A percentile compares a stretch with the other conserved stretches of the same genome.
Evolutionary conservation across 805 yeast species (phyloP).

Genomic region (Saturnispora hagleri): DNA sequence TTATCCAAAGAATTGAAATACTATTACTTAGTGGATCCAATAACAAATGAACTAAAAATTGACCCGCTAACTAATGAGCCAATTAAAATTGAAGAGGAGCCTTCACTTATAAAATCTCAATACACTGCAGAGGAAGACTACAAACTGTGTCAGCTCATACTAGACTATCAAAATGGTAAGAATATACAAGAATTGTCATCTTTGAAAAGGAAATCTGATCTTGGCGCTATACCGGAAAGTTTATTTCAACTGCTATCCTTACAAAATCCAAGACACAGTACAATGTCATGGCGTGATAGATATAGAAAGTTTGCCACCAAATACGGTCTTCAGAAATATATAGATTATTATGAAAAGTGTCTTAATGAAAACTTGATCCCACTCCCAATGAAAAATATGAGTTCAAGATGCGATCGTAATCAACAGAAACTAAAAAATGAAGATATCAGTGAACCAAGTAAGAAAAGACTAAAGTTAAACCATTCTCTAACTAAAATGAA

Average conservation of each 20-base stretch:
- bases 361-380: slow-evolving; percentile 33
- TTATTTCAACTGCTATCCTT: slow-evolving; percentile 33
- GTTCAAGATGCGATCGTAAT: slow-evolving; percentile 34
- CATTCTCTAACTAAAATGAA: slow-evolving; percentile 3
- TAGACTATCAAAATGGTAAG: slow-evolving; percentile 17
- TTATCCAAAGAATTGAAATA: slow-evolving; percentile 33
- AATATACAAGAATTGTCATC: slow-evolving; percentile 3
- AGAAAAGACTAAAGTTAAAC: slow-evolving; percentile 2
- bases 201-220: slow-evolving; percentile 17
- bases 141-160: slow-evolving; percentile 34
- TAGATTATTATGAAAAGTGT: slow-evolving; percentile 42
- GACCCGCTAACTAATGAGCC: slow-evolving; percentile 34
- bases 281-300: slow-evolving; percentile 76
- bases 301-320: slow-evolving; percentile 58
- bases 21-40: slow-evolving; percentile 40
- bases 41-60: slow-evolving; percentile 32
- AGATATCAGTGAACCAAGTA: slow-evolving; percentile 1
- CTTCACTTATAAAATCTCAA: slow-evolving; percentile 46
- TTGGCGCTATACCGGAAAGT: slow-evolving; percentile 26
- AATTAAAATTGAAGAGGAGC: slow-evolving; percentile 33
- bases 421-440: slow-evolving; percentile 7
- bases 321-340: slow-evolving; percentile 53
- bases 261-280: slow-evolving; percentile 44
- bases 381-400: slow-evolving; percentile 48
- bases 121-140: slow-evolving; percentile 69